Base-by-base conservation (phyloP, 768 basidiomycete genomes). In the Lentinula lateritia region DNA sequence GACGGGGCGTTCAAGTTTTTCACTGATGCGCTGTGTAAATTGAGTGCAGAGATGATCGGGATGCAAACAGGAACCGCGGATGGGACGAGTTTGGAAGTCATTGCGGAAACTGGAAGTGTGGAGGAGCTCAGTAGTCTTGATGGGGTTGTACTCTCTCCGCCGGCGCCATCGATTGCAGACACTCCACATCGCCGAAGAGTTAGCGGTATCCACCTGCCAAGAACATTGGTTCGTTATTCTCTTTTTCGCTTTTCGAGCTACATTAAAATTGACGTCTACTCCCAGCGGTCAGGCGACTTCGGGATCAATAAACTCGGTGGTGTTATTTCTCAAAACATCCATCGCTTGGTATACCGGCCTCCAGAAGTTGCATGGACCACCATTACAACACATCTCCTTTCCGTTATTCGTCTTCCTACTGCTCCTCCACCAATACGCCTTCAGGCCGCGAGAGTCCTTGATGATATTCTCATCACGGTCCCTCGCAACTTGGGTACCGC, bases 1-100 rank as follows among this genome's bases (percentile, higher is more conserved):
- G 93, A 97, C 68, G 66, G 70, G 0, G 90, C 94, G 3, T 98
- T 95, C 74, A 80, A 79, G 52, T 81, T 87, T 64, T 98, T 98
- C 64, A 70, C 81, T 35, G 74, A 78, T 57, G 91, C 95, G 2
- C 72, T 98, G 55, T 95, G 93, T 71, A 87, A 83, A 67, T 76
- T 98, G 28, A 96, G 93, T 68, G 80, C 85, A 9, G 94, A 95
- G 73, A 98, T 98, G 95, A 85, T 98, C 18, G 89, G 89, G 41
- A 89, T 97, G 86, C 89, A 93, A 72, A 83, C 83, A 3, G 81
- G 79, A 52, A 75, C 71, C 18, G 53, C 36, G 38, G 55, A 56
- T 28, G 55, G 16, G 18, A 69, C 68, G 58, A 69, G 69, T 63
- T 65, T 64, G 9, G 74, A 73, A 41, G 70, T 69, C 52, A 55